phyloP scores from a whole-genome alignment of 345 rosid genomes.

The Lepidium africanum region DNA sequence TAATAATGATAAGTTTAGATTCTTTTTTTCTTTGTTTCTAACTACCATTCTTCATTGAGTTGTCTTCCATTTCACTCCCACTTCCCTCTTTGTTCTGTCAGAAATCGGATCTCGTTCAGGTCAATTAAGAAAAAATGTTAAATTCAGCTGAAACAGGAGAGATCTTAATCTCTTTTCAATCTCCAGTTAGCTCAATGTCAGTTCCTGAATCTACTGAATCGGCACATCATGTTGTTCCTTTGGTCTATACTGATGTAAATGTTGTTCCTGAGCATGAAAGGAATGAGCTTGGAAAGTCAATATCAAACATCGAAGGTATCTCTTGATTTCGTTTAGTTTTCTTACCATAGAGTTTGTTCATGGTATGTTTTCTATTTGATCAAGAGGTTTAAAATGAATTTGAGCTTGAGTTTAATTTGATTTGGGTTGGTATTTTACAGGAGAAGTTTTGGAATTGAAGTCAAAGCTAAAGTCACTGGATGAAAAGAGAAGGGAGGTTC shows the following conservation, averaged over 20 bases:
- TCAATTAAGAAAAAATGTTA: constrained; percentile 27
- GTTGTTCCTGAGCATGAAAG: constrained; percentile 79
- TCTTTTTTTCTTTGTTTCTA: constrained; percentile 13
- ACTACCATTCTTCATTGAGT: constrained; percentile 23
- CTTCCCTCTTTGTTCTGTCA: constrained; percentile 6
- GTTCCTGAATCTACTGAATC: constrained; percentile 40
- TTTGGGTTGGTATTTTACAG: constrained; percentile 33
- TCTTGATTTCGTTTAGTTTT: neutral
- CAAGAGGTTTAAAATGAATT: neutral
- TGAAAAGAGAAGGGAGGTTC: constrained; percentile 51
- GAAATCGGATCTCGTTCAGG: constrained; percentile 16
- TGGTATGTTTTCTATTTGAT: neutral
- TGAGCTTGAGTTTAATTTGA: neutral
- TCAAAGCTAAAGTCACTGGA: constrained; percentile 50
- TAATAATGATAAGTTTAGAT: constrained; percentile 3
- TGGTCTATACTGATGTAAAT: constrained; percentile 52
- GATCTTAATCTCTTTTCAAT: constrained; percentile 26
- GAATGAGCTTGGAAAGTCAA: constrained; percentile 50
- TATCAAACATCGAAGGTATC: constrained; percentile 55
- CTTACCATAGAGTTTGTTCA: neutral
- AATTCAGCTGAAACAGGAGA: constrained; percentile 36
- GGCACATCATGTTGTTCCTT: constrained; percentile 20
- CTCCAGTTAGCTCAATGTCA: constrained; percentile 23
- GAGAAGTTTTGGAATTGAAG: constrained; percentile 49
- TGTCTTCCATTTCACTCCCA: constrained; percentile 25